phyloP scores from a whole-genome alignment of 2,329 filamentous ascomycete genomes.

The Lachnellula arida region DNA sequence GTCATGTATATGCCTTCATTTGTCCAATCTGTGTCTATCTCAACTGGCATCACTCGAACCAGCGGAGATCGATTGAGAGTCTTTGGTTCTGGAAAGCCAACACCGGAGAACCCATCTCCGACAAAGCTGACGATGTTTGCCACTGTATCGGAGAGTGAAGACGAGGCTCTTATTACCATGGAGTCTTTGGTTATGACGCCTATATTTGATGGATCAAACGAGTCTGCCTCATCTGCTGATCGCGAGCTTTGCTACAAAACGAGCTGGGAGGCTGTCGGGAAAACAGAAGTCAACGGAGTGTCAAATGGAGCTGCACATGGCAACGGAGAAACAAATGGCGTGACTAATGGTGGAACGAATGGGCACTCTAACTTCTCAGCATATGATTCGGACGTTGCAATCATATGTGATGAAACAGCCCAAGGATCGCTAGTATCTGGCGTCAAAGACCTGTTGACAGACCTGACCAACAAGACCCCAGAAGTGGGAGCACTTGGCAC shows the following conservation, averaged over 20 bases:
- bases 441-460: constrained; percentile 33
- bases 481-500: constrained; percentile 30
- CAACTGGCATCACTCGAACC: constrained; percentile 27
- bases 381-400: constrained; percentile 33
- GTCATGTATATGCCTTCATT: constrained; percentile 42
- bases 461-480: constrained; percentile 33
- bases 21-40: constrained; percentile 37
- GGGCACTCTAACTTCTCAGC: background rate
- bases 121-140: constrained; percentile 37
- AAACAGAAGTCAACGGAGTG: no score
- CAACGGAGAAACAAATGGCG: background rate
- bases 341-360: background rate
- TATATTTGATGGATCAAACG: constrained; percentile 35
- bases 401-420: constrained; percentile 35
- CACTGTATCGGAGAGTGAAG: constrained; percentile 22
- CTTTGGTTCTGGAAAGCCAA: constrained; percentile 34
- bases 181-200: constrained; percentile 38
- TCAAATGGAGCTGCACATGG: background rate
- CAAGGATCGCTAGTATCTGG: constrained; percentile 33
- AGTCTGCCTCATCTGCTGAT: constrained; percentile 22
- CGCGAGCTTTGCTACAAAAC: constrained; percentile 44
- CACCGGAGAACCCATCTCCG: constrained; percentile 30
- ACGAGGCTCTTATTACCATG: constrained; percentile 34
- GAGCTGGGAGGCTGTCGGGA: constrained; percentile 39
- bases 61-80: constrained; percentile 33